A percentile compares a stretch with the other conserved stretches of the same genome.
Conservation (phyloP, 1,139 yeast genomes). For the Magnusiomyces suaveolens region DNA sequence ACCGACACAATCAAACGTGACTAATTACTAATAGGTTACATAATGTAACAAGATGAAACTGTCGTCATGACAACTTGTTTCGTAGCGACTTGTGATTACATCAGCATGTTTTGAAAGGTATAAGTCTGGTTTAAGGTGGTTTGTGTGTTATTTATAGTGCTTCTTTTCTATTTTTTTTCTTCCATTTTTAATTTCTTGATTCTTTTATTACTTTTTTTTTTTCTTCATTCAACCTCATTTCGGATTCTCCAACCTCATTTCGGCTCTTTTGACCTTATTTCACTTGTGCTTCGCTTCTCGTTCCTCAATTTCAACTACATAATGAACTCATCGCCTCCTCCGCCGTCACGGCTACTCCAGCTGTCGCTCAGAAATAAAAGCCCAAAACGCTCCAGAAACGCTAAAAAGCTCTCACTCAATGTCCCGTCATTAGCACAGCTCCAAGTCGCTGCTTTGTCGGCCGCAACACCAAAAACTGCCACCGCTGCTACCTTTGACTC, state of each 20-base stretch:
- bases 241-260: too few species aligned
- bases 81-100: neutral
- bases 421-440: slow-evolving; percentile 10
- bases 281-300: too few species aligned
- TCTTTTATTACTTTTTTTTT: neutral
- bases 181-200: neutral
- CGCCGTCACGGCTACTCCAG: slow-evolving; percentile 8
- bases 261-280: too few species aligned
- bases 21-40: too few species aligned
- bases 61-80: neutral
- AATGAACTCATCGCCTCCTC: slow-evolving; percentile 7
- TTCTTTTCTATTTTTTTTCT: neutral
- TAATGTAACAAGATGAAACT: neutral
- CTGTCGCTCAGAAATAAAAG: slow-evolving; percentile 5
- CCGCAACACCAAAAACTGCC: slow-evolving; percentile 3
- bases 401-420: slow-evolving; percentile 11
- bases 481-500: neutral
- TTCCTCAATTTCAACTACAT: too few species aligned
- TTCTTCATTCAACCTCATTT: neutral
- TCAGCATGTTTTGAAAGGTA: neutral
- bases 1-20: neutral
- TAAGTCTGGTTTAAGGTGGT: neutral
- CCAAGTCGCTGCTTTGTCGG: neutral
- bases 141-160: neutral
- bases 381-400: slow-evolving; percentile 7